phyloP scores from a whole-genome alignment of 176 grass and related monocot genomes.

The Zizania latifolia region DNA sequence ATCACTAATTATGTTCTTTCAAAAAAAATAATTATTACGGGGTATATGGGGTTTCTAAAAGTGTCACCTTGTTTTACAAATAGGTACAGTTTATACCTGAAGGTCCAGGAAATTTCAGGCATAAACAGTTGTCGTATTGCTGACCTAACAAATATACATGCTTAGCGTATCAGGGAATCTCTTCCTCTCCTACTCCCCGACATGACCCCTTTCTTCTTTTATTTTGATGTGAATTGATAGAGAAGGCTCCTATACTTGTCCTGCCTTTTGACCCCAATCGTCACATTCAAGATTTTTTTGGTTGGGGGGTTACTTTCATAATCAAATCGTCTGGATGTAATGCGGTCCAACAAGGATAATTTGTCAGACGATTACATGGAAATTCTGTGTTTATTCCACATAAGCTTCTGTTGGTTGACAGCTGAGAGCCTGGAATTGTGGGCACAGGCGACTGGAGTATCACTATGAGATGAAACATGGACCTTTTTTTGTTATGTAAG shows the following conservation, averaged over 20 bases:
- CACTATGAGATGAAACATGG: background rate
- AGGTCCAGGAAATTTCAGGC: background rate
- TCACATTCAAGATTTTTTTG: conserved; percentile 37
- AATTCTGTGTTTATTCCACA: background rate
- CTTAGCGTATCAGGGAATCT: conserved; percentile 26
- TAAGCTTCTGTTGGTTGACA: conserved; percentile 22
- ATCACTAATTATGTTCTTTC: no score
- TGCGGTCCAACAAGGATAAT: conserved; percentile 22
- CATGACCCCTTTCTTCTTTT: conserved; percentile 32
- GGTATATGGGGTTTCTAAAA: background rate
- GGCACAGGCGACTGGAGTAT: background rate
- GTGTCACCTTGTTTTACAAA: background rate
- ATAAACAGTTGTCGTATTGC: background rate
- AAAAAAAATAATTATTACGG: no score
- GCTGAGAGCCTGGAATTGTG: background rate
- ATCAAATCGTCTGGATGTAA: conserved; percentile 25
- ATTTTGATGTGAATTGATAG: conserved; percentile 39
- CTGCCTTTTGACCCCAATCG: conserved; percentile 37
- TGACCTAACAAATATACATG: conserved; percentile 21
- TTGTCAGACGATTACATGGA: background rate
- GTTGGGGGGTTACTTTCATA: conserved; percentile 48
- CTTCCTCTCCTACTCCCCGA: conserved; percentile 22
- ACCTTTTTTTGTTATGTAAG: background rate
- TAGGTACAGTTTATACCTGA: conserved; percentile 7
- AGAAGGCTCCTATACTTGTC: conserved; percentile 35